A percentile compares a stretch with the other conserved stretches of the same genome.
These are phyloP conservation scores for Diaporthe longicolla DNA, from an alignment of 2,329 filamentous ascomycete genomes.

Conservation along the genomic window DNA sequence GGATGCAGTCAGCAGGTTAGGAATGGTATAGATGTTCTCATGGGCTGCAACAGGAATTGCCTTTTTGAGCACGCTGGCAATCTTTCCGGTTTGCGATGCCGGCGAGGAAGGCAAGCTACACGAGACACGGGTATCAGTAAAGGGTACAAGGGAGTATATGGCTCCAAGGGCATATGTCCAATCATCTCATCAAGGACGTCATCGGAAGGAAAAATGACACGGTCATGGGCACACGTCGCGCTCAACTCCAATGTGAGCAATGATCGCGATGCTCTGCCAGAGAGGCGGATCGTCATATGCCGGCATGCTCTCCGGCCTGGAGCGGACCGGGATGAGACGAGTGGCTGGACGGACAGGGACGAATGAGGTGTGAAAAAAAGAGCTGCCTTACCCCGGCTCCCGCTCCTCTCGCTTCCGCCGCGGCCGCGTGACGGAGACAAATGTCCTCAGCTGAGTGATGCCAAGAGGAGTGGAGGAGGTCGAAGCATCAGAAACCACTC, in stretches of 20 bases:
- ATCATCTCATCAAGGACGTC: not conserved
- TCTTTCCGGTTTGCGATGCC: constrained; percentile 30
- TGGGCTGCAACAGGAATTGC: constrained; percentile 58
- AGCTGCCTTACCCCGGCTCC: constrained; percentile 37
- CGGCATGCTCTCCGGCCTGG: not conserved
- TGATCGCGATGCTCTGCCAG: not conserved
- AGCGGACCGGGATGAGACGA: constrained; percentile 6
- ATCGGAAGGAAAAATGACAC: not conserved
- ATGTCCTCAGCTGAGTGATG: constrained; percentile 30
- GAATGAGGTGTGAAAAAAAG: not conserved
- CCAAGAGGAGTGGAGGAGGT: constrained; percentile 6
- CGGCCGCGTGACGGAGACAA: constrained; percentile 37
- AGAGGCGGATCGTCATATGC: not conserved
- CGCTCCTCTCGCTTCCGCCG: constrained; percentile 36
- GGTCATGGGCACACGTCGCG: not conserved
- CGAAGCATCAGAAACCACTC: constrained; percentile 3
- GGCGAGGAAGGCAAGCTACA: constrained; percentile 35
- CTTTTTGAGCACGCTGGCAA: constrained; percentile 39
- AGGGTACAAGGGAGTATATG: not conserved
- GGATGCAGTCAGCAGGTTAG: constrained; percentile 91
- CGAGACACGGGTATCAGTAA: constrained; percentile 23
- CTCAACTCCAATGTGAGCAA: constrained; percentile 6
- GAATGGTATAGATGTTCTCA: constrained; percentile 98
- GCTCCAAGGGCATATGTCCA: not conserved
- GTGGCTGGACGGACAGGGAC: not conserved